Evolutionary conservation across 202 grass and related monocot species (phyloP), one percentile per base, ranked within the genome.

Genomic region (Elaeis oleifera): DNA sequence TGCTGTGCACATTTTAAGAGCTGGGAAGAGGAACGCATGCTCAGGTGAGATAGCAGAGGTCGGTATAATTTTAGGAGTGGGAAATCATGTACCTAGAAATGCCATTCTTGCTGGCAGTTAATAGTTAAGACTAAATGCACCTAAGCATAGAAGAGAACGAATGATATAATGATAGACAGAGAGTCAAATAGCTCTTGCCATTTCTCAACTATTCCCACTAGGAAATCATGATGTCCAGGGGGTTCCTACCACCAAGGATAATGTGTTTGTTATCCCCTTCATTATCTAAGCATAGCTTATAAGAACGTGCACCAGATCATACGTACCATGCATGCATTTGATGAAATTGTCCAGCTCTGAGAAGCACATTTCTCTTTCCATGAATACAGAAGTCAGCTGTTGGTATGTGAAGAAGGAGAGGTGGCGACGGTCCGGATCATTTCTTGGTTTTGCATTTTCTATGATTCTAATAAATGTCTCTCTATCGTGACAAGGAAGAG

Each of bases 261-360:
- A 36, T 36, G 8, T 36, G 32, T 11, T 52, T 25, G 16, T 65
- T 23, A 5, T 18, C 17, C 19, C 16, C 24, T 9, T 58, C 3
- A 16, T 56, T 15, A 19, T 21, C 9, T 58, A 16, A 16, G 16
- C 23, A 4, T 49, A 26, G 5, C 13, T 23, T 25, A 17, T 24
- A 69, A 56, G 16, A 9, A 29, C 4, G 1, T 53, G 32, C 11
- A 5, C 19, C 49, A 20, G 11, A 18, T 67, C 52, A 3, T 65
- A 83, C 87, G 69, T 67, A 95, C 83, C 86, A 7, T 96, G 91
- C 91, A 96, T 89, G 65, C 79, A 88, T 78, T 79, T 90, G 50
- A 96, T 69, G 13, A 96, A 85, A 49, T 67, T 88, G 69, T 78
- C 51, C 19, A 90, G 71, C 48, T 88, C 79, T 13, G 84, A 70